Base-by-base conservation (phyloP, 805 yeast genomes). In the Candida broadrunensis region DNA sequence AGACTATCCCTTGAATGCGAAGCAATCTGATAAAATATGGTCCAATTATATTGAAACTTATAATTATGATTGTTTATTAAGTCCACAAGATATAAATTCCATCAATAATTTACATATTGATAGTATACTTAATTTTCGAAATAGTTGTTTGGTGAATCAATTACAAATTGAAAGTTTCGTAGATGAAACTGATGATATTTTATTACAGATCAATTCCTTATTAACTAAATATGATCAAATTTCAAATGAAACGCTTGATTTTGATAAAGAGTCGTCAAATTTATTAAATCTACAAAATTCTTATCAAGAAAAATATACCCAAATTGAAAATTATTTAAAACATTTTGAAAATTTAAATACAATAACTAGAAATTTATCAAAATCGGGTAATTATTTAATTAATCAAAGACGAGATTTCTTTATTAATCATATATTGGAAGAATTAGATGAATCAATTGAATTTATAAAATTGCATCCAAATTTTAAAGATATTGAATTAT, bases 401-500 rank as follows among this genome's bases (percentile, higher is more conserved):
- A 72, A 77, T 34, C 73, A 74, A 42, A 29, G 42, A 9, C 71
- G 74, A 17, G 56, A 49, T 16, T 46, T 44, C 9, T 87, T 87
- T 62, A 51, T 47, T 14, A 64, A 63, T 17, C 61, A 66, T 4
- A 65, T 69, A 3, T 60, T 91, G 38, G 44, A 38, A 1, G 78
- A 78, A 38, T 65, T 91, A 36, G 95, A 89, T 54, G 65, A 62
- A 13, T 87, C 95, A 26, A 61, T 90, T 29, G 62, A 54, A 2
- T 90, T 87, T 56, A 44, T 59, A 9, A 29, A 42, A 15, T 11
- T 25, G 7, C 39, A 44, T 33, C 43, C 45, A 18, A 35, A 70
- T 82, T 84, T 85, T 53, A 81, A 78, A 54, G 96, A 89, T 39
- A 67, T 78, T 9, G 91, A 81, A 20, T 55, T 78, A 2, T 88